Evolutionary conservation across 2,329 filamentous ascomycete species (phyloP).

Genomic region (Tolypocladium endophyticum): DNA sequence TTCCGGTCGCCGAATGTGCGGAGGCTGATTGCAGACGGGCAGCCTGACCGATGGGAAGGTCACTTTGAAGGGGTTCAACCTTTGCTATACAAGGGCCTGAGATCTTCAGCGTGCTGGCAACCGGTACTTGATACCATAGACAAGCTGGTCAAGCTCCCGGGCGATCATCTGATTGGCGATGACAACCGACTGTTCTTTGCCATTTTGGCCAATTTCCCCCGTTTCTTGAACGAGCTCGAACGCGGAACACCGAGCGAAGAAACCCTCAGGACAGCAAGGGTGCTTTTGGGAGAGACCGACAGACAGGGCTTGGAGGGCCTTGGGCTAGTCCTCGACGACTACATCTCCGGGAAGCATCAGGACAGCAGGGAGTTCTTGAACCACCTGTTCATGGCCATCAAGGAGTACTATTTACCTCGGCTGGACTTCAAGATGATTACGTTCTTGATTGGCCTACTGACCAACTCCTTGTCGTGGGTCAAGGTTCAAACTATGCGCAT

Average conservation of each 20-base stretch:
- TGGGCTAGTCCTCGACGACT: slow-evolving; percentile 58
- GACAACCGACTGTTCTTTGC: slow-evolving; percentile 75
- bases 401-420: slow-evolving; percentile 67
- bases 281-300: slow-evolving; percentile 63
- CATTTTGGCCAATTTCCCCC: slow-evolving; percentile 82
- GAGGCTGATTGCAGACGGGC: slow-evolving; percentile 61
- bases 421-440: slow-evolving; percentile 78
- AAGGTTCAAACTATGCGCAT: slow-evolving; percentile 90
- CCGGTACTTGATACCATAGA: slow-evolving; percentile 69
- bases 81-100: slow-evolving; percentile 81
- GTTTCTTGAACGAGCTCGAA: slow-evolving; percentile 73
- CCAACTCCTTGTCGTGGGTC: slow-evolving; percentile 81
- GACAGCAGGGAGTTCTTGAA: slow-evolving; percentile 65
- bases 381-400: slow-evolving; percentile 63
- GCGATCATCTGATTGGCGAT: slow-evolving; percentile 70
- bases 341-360: slow-evolving; percentile 55
- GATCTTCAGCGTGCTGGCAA: slow-evolving; percentile 74
- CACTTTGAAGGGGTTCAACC: slow-evolving; percentile 77
- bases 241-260: slow-evolving; percentile 43
- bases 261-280: slow-evolving; percentile 52
- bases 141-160: slow-evolving; percentile 66
- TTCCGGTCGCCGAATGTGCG: slow-evolving; percentile 61
- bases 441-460: slow-evolving; percentile 83
- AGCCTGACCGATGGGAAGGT: slow-evolving; percentile 82
- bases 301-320: slow-evolving; percentile 59